phyloP scores from a whole-genome alignment of 345 rosid species.

The Durio zibethinus region DNA sequence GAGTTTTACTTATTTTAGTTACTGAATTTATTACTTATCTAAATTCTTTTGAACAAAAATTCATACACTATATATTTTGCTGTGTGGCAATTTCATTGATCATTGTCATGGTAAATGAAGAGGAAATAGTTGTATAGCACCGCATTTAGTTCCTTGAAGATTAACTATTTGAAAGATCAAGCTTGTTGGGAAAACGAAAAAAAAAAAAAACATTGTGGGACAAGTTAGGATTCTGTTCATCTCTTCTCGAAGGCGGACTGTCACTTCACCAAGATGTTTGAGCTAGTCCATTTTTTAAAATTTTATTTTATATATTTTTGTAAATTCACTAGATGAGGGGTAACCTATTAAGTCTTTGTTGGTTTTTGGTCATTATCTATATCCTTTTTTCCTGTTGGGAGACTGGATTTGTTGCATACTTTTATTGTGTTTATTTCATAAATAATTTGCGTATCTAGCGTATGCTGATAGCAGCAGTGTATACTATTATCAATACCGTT shows the following conservation, averaged over 20 bases:
- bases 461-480: neutral
- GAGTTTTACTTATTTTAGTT: neutral
- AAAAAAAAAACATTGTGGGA: neutral
- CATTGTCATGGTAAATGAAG: neutral
- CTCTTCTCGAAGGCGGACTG: neutral
- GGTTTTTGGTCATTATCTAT: neutral
- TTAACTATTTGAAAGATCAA: neutral
- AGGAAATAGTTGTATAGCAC: neutral
- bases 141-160: neutral
- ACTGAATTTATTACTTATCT: neutral
- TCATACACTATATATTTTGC: neutral
- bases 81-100: neutral
- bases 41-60: neutral
- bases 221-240: neutral
- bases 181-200: neutral
- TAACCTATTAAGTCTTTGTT: slow-evolving; percentile 5
- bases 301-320: neutral
- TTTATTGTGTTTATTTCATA: neutral
- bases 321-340: neutral
- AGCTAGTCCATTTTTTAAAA: neutral
- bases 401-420: slow-evolving; percentile 2
- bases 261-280: neutral
- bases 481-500: neutral
- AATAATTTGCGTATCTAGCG: neutral
- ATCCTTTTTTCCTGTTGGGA: neutral